Base-by-base conservation (phyloP, 2,329 filamentous ascomycete genomes). In the Aspergillus fumigatiaffinis region DNA sequence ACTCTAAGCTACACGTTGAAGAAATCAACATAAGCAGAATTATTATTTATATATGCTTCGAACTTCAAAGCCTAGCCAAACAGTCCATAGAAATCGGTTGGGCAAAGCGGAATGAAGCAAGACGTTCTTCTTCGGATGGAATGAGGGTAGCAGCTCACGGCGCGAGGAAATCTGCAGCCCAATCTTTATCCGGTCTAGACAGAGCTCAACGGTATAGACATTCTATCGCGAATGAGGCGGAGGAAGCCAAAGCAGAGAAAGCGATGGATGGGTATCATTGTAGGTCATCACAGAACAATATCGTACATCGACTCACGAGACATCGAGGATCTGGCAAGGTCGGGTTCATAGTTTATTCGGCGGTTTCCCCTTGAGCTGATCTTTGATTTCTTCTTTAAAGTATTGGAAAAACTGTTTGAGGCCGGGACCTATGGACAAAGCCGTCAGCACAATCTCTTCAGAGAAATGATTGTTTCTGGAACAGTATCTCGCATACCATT, bases 341-440 rank as follows among this genome's bases (percentile, higher is more conserved):
- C 46, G 28, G 29, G 29, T 6, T 70, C 51, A 73, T 20, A 62
- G 50, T 52, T 71, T 72, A 46, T 69, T 71, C 32, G 65, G 63
- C 14, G 72, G 68, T 28, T 71, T 73, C 32, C 73, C 73, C 55
- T 74, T 76, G 44, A 76, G 64, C 50, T 77, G 76, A 49, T 74
- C 72, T 63, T 73, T 72, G 50, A 77, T 61, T 56, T 78, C 76
- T 59, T 78, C 75, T 63, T 70, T 76, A 63, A 78, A 78, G 51
- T 75, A 67, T 20, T 68, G 61, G 20, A 75, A 44, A 54, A 78
- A 76, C 44, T 71, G 66, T 25, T 65, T 70, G 17, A 70, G 9
- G 26, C 66, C 63, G 23, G 64, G 64, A 55, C 66, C 69, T 69
- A 38, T 3, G 48, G 26, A 51, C 23, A 58, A 21, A 26, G 55